Conservation (phyloP, 768 basidiomycete genomes). For the Dioszegia crocea region DNA sequence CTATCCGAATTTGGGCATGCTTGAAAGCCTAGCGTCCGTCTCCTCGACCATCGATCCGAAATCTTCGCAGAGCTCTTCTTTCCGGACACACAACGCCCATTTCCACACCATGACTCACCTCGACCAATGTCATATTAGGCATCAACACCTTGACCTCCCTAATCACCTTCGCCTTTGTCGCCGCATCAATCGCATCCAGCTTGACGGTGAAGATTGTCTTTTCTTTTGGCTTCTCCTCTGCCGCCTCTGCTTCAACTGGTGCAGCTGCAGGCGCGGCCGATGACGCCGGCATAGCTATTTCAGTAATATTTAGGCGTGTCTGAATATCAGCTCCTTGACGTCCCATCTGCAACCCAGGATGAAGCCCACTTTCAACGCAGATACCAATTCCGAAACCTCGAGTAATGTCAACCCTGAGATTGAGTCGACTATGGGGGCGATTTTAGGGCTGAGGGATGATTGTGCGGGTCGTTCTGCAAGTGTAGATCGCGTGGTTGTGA, state of each 20-base stretch:
- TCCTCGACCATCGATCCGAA: no score
- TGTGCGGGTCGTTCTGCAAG: conserved; percentile 11
- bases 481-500: not conserved
- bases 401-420: conserved; percentile 82
- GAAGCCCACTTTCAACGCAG: conserved; percentile 72
- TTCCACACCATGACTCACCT: conserved; percentile 59
- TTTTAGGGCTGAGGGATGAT: conserved; percentile 53
- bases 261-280: conserved; percentile 50
- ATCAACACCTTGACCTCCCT: conserved; percentile 94
- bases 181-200: conserved; percentile 87
- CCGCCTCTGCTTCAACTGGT: conserved; percentile 58
- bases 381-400: conserved; percentile 91
- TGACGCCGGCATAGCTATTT: conserved; percentile 86
- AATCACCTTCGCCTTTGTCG: conserved; percentile 92
- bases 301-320: conserved; percentile 92
- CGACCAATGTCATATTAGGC: conserved; percentile 92
- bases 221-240: conserved; percentile 92
- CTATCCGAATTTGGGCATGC: no score
- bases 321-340: not conserved
- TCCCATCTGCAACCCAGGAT: not conserved
- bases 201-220: conserved; percentile 96
- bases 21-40: no score
- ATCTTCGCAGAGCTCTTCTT: no score
- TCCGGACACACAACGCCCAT: no score
- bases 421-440: conserved; percentile 83